phyloP scores from a whole-genome alignment of 768 basidiomycete genomes.

The Mycena filopes region DNA sequence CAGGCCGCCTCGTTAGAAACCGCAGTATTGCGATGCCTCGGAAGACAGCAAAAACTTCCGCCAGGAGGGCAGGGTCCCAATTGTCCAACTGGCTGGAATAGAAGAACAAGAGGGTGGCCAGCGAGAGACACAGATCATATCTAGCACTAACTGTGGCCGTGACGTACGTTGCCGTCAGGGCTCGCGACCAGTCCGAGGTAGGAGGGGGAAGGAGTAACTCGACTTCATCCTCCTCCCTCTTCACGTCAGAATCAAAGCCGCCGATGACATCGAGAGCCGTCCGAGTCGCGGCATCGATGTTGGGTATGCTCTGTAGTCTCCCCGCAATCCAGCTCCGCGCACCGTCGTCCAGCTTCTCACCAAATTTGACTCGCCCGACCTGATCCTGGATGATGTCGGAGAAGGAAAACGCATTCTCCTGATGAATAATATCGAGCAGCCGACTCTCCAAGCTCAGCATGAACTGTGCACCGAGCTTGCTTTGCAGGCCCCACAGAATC shows the following conservation, averaged over 20 bases:
- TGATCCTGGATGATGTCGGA: conserved; percentile 80
- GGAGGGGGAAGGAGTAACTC: conserved; percentile 64
- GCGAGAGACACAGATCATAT: conserved; percentile 76
- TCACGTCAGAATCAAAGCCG: conserved; percentile 75
- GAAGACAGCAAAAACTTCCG: conserved; percentile 83
- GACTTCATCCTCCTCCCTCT: conserved; percentile 80
- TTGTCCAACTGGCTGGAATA: conserved; percentile 68
- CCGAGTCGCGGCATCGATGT: conserved; percentile 66
- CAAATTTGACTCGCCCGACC: conserved; percentile 61
- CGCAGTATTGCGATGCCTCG: conserved; percentile 82
- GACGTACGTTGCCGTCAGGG: conserved; percentile 71
- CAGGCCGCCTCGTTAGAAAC: conserved; percentile 67
- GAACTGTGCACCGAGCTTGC: conserved; percentile 66
- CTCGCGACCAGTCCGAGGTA: conserved; percentile 70
- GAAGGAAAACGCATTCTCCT: conserved; percentile 83
- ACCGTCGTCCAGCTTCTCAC: conserved; percentile 68
- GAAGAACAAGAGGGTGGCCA: conserved; percentile 78
- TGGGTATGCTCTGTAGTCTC: conserved; percentile 64
- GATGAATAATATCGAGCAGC: conserved; percentile 72
- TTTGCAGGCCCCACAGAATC: conserved; percentile 70
- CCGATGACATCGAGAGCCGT: conserved; percentile 76
- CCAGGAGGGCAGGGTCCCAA: conserved; percentile 74
- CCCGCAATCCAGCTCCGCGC: conserved; percentile 69
- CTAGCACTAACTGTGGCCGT: conserved; percentile 73
- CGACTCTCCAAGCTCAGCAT: conserved; percentile 68